Percentiles rank a stretch among this genome's conserved stretches.
phyloP scores from a whole-genome alignment of 495 filamentous ascomycete genomes.

The Evansstolkia leycettana region DNA sequence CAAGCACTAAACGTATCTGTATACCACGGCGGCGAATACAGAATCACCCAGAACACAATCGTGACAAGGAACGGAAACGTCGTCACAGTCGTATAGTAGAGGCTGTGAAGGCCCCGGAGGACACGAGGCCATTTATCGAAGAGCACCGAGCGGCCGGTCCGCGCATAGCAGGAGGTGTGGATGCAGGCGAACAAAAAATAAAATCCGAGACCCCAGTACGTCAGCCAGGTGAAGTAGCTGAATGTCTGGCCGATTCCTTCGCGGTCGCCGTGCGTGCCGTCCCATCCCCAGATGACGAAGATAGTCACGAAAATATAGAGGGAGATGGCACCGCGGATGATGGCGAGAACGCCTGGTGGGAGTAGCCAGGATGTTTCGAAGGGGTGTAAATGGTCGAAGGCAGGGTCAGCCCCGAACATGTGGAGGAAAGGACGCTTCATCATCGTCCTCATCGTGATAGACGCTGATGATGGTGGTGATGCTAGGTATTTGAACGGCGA shows the following conservation, averaged over 20 bases:
- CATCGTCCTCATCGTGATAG: too few species aligned
- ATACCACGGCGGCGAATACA: slow-evolving; percentile 42
- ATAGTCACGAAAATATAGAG: slow-evolving; percentile 63
- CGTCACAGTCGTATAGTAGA: slow-evolving; percentile 53
- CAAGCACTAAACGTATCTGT: slow-evolving; percentile 38
- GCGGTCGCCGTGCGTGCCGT: slow-evolving; percentile 32
- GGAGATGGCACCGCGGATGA: slow-evolving; percentile 44
- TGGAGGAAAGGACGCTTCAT: not conserved
- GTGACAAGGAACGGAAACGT: slow-evolving; percentile 57
- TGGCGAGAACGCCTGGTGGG: slow-evolving; percentile 46
- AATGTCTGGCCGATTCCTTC: slow-evolving; percentile 38
- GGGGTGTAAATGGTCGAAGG: slow-evolving; percentile 47
- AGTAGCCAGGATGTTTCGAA: slow-evolving; percentile 71
- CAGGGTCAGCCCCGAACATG: slow-evolving; percentile 17
- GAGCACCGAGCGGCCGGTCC: slow-evolving; percentile 39
- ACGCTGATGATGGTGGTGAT: too few species aligned
- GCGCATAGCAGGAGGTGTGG: slow-evolving; percentile 57
- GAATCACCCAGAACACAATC: slow-evolving; percentile 40
- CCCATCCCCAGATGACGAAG: slow-evolving; percentile 54
- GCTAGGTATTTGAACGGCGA: too few species aligned
- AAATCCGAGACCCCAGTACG: slow-evolving; percentile 71
- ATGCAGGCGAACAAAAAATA: slow-evolving; percentile 53
- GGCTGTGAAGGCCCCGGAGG: slow-evolving; percentile 51
- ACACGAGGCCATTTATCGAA: slow-evolving; percentile 47
- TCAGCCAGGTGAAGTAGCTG: slow-evolving; percentile 70